Evolutionary conservation across 164 flowering plant genomes (phyloP), one percentile per base, ranked within the genome.

Genomic region (Platanus orientalis): DNA sequence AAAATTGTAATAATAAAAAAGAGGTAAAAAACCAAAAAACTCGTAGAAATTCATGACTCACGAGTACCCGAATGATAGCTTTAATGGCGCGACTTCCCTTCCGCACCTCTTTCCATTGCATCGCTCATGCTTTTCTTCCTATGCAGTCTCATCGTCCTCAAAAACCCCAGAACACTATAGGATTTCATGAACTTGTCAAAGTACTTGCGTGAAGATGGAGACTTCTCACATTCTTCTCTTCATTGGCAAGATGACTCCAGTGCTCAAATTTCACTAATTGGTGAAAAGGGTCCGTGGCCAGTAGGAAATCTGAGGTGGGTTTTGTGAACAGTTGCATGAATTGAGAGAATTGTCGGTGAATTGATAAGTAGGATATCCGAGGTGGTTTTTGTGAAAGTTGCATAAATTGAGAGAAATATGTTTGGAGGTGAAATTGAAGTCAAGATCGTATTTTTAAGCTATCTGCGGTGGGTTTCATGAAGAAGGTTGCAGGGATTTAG

Each of bases 221-320:
- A 13, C 20, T 4, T 45, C 4, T 45, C 19, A 16, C 20, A 45
- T 45, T 45, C 20, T 16, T 45, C 16, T 42, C 19, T 17, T 17
- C 49, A 13, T 16, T 45, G 4, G 16, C 4, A 4, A 34, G 49
- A 45, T 45, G 49, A 45, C 0, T 13, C 20, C 5, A 45, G 39
- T 34, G 39, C 23, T 28, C 9, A 28, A 36, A 24, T 60, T 62
- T 51, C 30, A 34, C 40, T 48, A 52, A 62, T 27, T 20, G 6
- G 4, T 12, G 24, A 63, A 28, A 54, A 10, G 66, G 56, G 55
- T 52, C 21, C 23, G 25, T 54, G n/a, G 30, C n/a, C n/a, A n/a
- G n/a, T n/a, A 13, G 25, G 19, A 42, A 51, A 52, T 52, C n/a
- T 62, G 32, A 62, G 50, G 25, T 52, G 50, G 50, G 49, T 34